Conservation (phyloP, 805 yeast genomes). For the Ogataea trehalophila region DNA sequence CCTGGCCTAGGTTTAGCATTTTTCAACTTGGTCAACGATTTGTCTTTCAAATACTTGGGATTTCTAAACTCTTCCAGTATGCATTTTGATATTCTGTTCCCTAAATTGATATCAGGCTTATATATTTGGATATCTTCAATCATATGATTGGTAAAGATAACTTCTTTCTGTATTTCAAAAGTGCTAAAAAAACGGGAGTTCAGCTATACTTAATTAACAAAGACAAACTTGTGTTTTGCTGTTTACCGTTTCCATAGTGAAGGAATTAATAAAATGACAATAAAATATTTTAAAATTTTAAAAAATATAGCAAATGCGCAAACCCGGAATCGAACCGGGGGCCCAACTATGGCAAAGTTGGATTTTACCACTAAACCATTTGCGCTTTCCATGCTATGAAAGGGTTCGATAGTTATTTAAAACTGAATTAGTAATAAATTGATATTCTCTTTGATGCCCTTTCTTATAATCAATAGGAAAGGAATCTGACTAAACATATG, state of each 20-base stretch:
- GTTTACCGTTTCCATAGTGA: too few species aligned
- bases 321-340: slow-evolving; percentile 26
- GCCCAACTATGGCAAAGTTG: slow-evolving; percentile 25
- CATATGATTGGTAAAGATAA: too few species aligned
- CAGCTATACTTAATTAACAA: too few species aligned
- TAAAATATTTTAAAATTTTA: background rate
- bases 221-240: too few species aligned
- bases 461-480: too few species aligned
- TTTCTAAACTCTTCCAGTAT: slow-evolving; percentile 12
- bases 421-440: too few species aligned
- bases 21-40: slow-evolving; percentile 5
- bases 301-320: slow-evolving; percentile 13
- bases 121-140: background rate
- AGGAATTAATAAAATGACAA: background rate
- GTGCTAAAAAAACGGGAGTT: too few species aligned
- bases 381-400: slow-evolving; percentile 7
- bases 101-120: slow-evolving; percentile 4
- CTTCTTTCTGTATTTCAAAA: too few species aligned
- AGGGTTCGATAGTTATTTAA: too few species aligned
- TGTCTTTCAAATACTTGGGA: slow-evolving; percentile 9
- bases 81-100: slow-evolving; percentile 11
- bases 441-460: too few species aligned
- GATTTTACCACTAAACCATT: slow-evolving; percentile 24
- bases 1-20: slow-evolving; percentile 44
- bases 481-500: too few species aligned